Evolutionary conservation across 2,329 filamentous ascomycete species (phyloP).

Genomic region (Davidsoniella eucalypti): DNA sequence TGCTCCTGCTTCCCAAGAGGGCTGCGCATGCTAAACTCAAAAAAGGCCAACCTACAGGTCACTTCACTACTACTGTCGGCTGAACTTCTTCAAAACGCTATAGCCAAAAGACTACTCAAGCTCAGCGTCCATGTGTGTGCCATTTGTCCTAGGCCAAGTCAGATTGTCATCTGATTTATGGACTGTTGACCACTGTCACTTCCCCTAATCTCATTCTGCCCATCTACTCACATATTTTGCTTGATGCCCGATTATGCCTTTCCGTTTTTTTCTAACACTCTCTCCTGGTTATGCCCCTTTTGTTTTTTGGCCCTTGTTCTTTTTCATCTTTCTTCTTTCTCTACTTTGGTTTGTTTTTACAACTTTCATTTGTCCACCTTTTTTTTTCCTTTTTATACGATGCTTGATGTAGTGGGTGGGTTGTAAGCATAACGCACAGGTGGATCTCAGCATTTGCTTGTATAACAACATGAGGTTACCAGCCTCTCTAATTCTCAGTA

Average conservation of each 20-base stretch:
- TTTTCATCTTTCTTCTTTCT: background rate
- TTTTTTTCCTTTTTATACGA: constrained; percentile 1
- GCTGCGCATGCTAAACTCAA: constrained; percentile 44
- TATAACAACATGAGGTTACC: constrained; percentile 7
- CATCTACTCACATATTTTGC: background rate
- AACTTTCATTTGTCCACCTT: background rate
- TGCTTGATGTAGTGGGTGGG: constrained; percentile 2
- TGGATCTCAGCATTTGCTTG: constrained; percentile 11
- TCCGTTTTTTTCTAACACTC: background rate
- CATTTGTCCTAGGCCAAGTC: background rate
- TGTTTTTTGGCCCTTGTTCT: background rate
- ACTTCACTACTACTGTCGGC: too few relatives aligned
- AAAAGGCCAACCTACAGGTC: background rate
- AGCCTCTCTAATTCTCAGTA: constrained; percentile 10
- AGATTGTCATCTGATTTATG: too few relatives aligned
- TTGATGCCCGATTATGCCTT: background rate
- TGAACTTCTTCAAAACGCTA: too few relatives aligned
- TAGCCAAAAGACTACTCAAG: background rate
- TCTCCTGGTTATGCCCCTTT: background rate
- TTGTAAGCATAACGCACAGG: constrained; percentile 11
- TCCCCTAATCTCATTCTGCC: background rate
- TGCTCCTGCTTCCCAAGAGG: constrained; percentile 52
- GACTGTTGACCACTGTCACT: too few relatives aligned
- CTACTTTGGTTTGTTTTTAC: background rate
- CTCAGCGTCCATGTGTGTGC: background rate